Conservation (phyloP, 257 asterid species). For the Scutellaria minor region DNA sequence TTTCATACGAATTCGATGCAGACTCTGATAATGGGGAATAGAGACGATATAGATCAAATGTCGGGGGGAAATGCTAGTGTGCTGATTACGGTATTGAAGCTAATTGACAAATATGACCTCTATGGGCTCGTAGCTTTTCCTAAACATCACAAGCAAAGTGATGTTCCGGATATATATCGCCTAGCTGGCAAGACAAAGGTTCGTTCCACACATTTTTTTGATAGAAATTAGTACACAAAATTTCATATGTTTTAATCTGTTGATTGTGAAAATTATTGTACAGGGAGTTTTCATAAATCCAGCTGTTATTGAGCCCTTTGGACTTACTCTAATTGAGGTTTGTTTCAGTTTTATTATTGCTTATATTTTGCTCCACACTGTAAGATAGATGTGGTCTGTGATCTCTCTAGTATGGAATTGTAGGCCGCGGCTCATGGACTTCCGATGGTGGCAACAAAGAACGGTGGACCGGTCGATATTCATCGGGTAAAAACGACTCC, state of each 20-base stretch:
- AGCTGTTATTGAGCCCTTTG: slow-evolving; percentile 74
- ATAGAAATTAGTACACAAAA: too few species aligned
- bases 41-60: slow-evolving; percentile 69
- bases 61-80: slow-evolving; percentile 62
- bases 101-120: slow-evolving; percentile 64
- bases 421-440: slow-evolving; percentile 74
- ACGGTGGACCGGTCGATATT: slow-evolving; percentile 96
- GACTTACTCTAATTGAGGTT: slow-evolving; percentile 79
- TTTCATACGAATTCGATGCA: slow-evolving; percentile 30
- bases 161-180: slow-evolving; percentile 70
- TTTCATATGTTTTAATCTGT: too few species aligned
- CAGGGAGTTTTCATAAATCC: slow-evolving; percentile 82
- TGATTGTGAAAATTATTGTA: background rate
- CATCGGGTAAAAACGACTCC: slow-evolving; percentile 60
- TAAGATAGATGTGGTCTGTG: background rate
- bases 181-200: slow-evolving; percentile 76
- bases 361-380: background rate
- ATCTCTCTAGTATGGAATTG: slow-evolving; percentile 12
- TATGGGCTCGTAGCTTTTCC: slow-evolving; percentile 71
- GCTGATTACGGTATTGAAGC: slow-evolving; percentile 60
- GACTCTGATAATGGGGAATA: slow-evolving; percentile 70
- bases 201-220: background rate
- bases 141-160: slow-evolving; percentile 68
- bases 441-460: slow-evolving; percentile 88
- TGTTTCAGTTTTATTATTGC: slow-evolving; percentile 21